Evolutionary conservation across 2,329 filamentous ascomycete genomes (phyloP).

Genomic region (Cladosporium sp.): DNA sequence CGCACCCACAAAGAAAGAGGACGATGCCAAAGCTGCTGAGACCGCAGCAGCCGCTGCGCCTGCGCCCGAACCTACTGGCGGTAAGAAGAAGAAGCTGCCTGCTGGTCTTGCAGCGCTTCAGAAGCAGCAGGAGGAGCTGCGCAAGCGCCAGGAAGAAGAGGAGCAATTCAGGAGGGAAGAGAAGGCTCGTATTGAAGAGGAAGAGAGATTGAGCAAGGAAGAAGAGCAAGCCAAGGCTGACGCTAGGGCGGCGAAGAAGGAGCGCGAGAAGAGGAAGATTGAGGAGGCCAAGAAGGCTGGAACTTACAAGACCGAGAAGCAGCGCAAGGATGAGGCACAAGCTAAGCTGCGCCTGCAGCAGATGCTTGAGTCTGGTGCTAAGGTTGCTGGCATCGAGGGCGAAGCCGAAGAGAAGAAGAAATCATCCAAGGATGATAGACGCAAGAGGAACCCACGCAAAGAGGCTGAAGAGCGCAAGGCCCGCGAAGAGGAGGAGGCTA

Average conservation of each 20-base stretch:
- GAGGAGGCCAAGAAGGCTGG: conserved; percentile 85
- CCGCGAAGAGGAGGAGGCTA: conserved; percentile 50
- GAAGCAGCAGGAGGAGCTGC: conserved; percentile 78
- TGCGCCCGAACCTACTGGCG: conserved; percentile 41
- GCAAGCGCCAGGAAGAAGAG: conserved; percentile 60
- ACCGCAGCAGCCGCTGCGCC: conserved; percentile 47
- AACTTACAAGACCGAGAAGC: conserved; percentile 80
- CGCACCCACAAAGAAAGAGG: conserved; percentile 24
- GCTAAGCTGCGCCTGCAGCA: conserved; percentile 79
- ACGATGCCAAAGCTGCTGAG: conserved; percentile 37
- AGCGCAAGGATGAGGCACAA: conserved; percentile 75
- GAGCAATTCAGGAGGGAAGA: conserved; percentile 59
- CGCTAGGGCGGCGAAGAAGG: conserved; percentile 72
- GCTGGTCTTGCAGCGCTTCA: conserved; percentile 68
- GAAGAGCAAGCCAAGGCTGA: conserved; percentile 68
- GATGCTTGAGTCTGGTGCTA: conserved; percentile 74
- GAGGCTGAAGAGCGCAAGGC: conserved; percentile 51
- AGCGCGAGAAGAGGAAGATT: conserved; percentile 79
- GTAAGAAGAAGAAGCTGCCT: conserved; percentile 88
- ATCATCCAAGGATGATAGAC: conserved; percentile 66
- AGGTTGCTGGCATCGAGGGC: conserved; percentile 49
- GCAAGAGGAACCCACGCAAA: conserved; percentile 69
- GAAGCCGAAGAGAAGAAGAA: conserved; percentile 79
- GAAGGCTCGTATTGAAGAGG: conserved; percentile 60
- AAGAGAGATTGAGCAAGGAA: conserved; percentile 62